Conservation (phyloP, 352 stramenopile species). For the Phytophthora hybrid region DNA sequence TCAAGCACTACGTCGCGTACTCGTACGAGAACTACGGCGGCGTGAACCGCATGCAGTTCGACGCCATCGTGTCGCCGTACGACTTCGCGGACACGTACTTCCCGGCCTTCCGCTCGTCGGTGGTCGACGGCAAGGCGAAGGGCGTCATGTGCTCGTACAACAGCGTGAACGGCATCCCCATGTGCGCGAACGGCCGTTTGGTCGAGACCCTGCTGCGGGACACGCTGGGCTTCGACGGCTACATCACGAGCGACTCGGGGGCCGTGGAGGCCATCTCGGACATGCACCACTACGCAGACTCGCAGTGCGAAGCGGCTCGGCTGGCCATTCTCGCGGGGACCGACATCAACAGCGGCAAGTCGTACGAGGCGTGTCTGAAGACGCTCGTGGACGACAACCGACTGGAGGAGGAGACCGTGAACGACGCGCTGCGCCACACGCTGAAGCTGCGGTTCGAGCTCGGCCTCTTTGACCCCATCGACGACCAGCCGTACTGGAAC, state of each 20-base stretch:
- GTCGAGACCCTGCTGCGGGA: constrained; percentile 75
- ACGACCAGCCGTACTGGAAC: constrained; percentile 79
- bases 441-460: constrained; percentile 92
- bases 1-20: constrained; percentile 96
- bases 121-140: constrained; percentile 81
- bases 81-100: constrained; percentile 96
- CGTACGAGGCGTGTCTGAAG: constrained; percentile 77
- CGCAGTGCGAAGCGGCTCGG: constrained; percentile 57
- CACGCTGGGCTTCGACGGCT: constrained; percentile 92
- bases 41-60: constrained; percentile 87
- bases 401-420: constrained; percentile 52
- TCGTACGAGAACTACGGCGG: constrained; percentile 83
- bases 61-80: constrained; percentile 89
- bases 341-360: constrained; percentile 88
- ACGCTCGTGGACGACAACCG: constrained; percentile 54
- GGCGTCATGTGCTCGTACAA: constrained; percentile 98
- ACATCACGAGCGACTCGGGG: constrained; percentile 94
- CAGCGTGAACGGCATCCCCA: constrained; percentile 93
- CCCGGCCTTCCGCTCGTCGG: constrained; percentile 81
- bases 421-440: constrained; percentile 64
- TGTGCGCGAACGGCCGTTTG: constrained; percentile 91
- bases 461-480: constrained; percentile 90
- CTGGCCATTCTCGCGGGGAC: constrained; percentile 72
- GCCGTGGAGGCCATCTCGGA: constrained; percentile 85
- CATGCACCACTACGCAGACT: constrained; percentile 76